phyloP scores from a whole-genome alignment of 805 yeast genomes.

The Ogataea trehaloabstinens region DNA sequence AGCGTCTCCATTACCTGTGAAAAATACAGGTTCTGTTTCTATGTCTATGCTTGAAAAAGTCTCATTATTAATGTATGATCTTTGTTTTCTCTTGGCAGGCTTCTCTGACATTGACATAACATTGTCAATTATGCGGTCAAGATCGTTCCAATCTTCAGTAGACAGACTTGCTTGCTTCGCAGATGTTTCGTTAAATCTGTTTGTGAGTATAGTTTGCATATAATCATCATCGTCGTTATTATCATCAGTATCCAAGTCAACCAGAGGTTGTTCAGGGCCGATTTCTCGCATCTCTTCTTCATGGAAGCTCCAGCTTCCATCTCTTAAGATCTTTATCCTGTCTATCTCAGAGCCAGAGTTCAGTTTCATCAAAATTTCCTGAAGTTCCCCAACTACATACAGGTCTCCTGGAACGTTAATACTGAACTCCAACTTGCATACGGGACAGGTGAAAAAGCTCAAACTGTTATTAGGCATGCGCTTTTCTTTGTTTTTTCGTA shows the following conservation, averaged over 20 bases:
- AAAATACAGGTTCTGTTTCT: conserved; percentile 23
- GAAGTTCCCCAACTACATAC: conserved; percentile 31
- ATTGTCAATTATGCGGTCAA: conserved; percentile 3
- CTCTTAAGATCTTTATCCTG: conserved; percentile 26
- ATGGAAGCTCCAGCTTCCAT: conserved; percentile 26
- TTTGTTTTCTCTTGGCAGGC: background rate
- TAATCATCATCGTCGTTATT: conserved; percentile 9
- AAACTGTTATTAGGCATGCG: conserved; percentile 24
- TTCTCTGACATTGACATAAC: conserved; percentile 1
- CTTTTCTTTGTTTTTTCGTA: conserved; percentile 18
- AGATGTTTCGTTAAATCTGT: background rate
- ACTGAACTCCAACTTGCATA: conserved; percentile 34
- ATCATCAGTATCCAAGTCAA: conserved; percentile 21
- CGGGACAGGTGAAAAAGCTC: conserved; percentile 33
- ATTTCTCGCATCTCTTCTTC: conserved; percentile 2
- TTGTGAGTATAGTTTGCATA: background rate
- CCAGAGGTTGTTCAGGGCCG: conserved; percentile 2
- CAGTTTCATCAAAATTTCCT: conserved; percentile 24
- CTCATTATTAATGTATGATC: background rate
- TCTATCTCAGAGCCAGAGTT: conserved; percentile 15
- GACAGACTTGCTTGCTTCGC: background rate
- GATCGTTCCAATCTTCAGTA: background rate
- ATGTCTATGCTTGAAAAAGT: background rate
- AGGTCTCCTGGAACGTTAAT: conserved; percentile 31
- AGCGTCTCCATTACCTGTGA: conserved; percentile 30